A percentile compares a stretch with the other conserved stretches of the same genome.
Evolutionary conservation across 306 rosid species (phyloP).

Genomic region (Rubus idaeus): DNA sequence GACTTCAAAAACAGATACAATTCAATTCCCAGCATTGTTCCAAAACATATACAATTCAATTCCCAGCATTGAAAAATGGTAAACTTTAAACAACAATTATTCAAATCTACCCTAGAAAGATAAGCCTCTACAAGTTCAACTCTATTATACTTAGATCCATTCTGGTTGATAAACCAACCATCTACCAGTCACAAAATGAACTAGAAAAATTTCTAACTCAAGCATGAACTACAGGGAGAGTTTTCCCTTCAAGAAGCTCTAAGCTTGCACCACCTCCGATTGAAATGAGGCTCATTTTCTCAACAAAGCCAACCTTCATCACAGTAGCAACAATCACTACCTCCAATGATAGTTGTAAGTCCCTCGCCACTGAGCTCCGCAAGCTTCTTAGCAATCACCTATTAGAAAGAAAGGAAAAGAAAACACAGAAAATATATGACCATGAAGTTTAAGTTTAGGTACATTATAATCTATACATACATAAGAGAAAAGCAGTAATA

Average conservation of each 20-base stretch:
- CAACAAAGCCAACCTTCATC: constrained; percentile 88
- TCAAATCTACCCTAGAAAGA: constrained; percentile 15
- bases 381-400: constrained; percentile 83
- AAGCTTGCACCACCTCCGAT: constrained; percentile 99
- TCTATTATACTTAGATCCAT: constrained; percentile 26
- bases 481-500: too few relatives aligned
- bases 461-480: too few relatives aligned
- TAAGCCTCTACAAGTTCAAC: constrained; percentile 40
- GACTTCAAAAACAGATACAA: too few relatives aligned
- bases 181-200: constrained; percentile 26
- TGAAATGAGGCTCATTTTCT: constrained; percentile 95
- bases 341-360: constrained; percentile 91
- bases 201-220: constrained; percentile 28
- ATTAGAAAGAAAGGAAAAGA: constrained; percentile 7
- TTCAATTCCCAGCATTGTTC: too few relatives aligned
- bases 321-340: constrained; percentile 98
- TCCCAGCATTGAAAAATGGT: constrained; percentile 6
- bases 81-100: constrained; percentile 1
- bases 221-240: constrained; percentile 94
- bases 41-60: background rate
- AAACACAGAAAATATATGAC: too few relatives aligned
- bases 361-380: constrained; percentile 87
- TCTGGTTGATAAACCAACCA: constrained; percentile 51
- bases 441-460: too few relatives aligned
- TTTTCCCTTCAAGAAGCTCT: constrained; percentile 97